These are phyloP conservation scores for Pseudocercospora pini-densiflorae DNA, from an alignment of 2,329 filamentous ascomycete genomes.

Conservation along the genomic window DNA sequence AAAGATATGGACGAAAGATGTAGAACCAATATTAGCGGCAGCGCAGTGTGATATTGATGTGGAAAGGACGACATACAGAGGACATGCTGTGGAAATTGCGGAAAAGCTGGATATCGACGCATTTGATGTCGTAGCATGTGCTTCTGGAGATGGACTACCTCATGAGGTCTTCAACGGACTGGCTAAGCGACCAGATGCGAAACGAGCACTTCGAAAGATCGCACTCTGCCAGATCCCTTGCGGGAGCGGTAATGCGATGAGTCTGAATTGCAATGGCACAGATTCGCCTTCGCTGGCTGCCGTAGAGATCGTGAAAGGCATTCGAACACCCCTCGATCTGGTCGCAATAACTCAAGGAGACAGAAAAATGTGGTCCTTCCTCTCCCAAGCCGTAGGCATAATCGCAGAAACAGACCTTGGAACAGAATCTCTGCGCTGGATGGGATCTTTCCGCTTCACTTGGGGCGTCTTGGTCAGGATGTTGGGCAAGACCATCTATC, in stretches of 20 bases:
- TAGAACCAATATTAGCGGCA: slow-evolving; percentile 81
- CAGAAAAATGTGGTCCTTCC: slow-evolving; percentile 77
- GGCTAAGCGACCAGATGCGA: slow-evolving; percentile 74
- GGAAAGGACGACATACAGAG: slow-evolving; percentile 70
- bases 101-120: slow-evolving; percentile 75
- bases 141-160: slow-evolving; percentile 88
- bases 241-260: slow-evolving; percentile 93
- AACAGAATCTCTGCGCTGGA: slow-evolving; percentile 91
- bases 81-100: slow-evolving; percentile 79
- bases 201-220: slow-evolving; percentile 72
- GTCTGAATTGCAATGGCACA: slow-evolving; percentile 85
- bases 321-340: slow-evolving; percentile 82
- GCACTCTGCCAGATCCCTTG: slow-evolving; percentile 88
- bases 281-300: slow-evolving; percentile 75
- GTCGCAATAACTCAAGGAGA: slow-evolving; percentile 85
- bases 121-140: slow-evolving; percentile 85
- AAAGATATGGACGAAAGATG: slow-evolving; percentile 73
- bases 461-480: slow-evolving; percentile 81
- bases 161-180: slow-evolving; percentile 96
- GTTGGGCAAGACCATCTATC: slow-evolving; percentile 77
- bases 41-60: slow-evolving; percentile 78
- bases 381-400: slow-evolving; percentile 88
- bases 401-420: slow-evolving; percentile 88
- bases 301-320: slow-evolving; percentile 82
- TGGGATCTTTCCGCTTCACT: slow-evolving; percentile 84